Evolutionary conservation across 352 stramenopile genomes (phyloP).

Genomic region (Globisporangium camurandrum): DNA sequence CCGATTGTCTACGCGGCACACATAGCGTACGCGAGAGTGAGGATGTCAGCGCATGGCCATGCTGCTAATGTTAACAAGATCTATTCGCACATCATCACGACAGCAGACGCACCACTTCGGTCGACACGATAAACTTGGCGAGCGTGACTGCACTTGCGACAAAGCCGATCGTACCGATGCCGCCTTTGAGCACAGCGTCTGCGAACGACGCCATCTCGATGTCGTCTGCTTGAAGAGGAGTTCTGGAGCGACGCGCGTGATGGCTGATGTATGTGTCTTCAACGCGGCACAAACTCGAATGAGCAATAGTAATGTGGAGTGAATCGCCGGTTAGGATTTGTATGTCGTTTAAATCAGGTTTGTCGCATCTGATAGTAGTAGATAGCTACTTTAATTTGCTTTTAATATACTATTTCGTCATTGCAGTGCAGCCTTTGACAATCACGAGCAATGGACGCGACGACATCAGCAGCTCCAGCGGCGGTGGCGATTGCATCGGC

Average conservation of each 20-base stretch:
- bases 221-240: too few relatives aligned
- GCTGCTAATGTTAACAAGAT: too few relatives aligned
- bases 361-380: too few relatives aligned
- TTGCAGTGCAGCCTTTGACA: background rate
- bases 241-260: too few relatives aligned
- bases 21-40: background rate
- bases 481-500: background rate
- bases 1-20: slow-evolving; percentile 37
- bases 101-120: slow-evolving; percentile 43
- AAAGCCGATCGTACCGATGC: slow-evolving; percentile 61
- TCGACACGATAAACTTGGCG: slow-evolving; percentile 74
- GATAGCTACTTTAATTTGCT: too few relatives aligned
- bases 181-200: slow-evolving; percentile 62
- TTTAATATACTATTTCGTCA: too few relatives aligned
- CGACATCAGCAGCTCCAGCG: background rate
- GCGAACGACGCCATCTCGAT: slow-evolving; percentile 39
- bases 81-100: background rate
- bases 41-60: too few relatives aligned
- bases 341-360: too few relatives aligned
- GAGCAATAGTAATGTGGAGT: too few relatives aligned
- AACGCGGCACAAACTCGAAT: too few relatives aligned
- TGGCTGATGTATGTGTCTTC: too few relatives aligned
- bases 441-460: background rate
- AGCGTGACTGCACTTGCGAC: slow-evolving; percentile 67
- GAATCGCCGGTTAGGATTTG: too few relatives aligned